Evolutionary conservation across 176 grass and related monocot genomes (phyloP).

Genomic region (Echinochloa phyllopogon): DNA sequence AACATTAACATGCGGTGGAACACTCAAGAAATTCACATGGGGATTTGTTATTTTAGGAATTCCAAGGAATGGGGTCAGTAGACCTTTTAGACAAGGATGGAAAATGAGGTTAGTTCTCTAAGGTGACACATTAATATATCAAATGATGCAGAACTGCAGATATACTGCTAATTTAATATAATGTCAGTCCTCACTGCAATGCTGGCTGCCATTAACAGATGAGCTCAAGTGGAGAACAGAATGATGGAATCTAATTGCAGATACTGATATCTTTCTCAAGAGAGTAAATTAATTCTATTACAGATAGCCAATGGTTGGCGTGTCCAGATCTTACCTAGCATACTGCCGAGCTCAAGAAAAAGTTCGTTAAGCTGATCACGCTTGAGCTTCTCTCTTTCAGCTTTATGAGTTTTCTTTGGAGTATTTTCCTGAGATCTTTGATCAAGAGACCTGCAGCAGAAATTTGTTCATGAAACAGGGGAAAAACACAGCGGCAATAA

Average conservation of each 20-base stretch:
- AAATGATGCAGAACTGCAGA: background rate
- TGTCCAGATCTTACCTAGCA: conserved; percentile 59
- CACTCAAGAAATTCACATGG: conserved; percentile 36
- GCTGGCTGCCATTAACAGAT: conserved; percentile 26
- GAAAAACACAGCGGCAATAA: background rate
- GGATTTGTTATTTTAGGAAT: conserved; percentile 38
- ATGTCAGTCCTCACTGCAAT: background rate
- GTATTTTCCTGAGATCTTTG: conserved; percentile 55
- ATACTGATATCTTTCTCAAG: conserved; percentile 15
- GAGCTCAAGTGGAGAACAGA: conserved; percentile 23
- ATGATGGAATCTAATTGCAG: background rate
- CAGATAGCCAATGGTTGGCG: conserved; percentile 12
- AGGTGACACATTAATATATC: conserved; percentile 15
- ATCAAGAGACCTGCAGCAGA: conserved; percentile 51
- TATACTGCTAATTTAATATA: conserved; percentile 33
- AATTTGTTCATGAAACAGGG: conserved; percentile 29
- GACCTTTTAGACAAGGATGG: conserved; percentile 30
- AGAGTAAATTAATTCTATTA: conserved; percentile 14
- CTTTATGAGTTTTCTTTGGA: conserved; percentile 82
- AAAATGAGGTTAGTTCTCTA: conserved; percentile 28
- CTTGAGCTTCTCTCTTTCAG: conserved; percentile 83
- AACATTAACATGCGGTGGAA: conserved; percentile 43
- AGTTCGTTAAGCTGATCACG: conserved; percentile 83
- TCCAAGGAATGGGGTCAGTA: conserved; percentile 21
- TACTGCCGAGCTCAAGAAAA: conserved; percentile 69